Percentiles rank a stretch among this genome's conserved stretches.
Conservation (phyloP, 2,329 filamentous ascomycete species). For the Xylariaceae sp. region DNA sequence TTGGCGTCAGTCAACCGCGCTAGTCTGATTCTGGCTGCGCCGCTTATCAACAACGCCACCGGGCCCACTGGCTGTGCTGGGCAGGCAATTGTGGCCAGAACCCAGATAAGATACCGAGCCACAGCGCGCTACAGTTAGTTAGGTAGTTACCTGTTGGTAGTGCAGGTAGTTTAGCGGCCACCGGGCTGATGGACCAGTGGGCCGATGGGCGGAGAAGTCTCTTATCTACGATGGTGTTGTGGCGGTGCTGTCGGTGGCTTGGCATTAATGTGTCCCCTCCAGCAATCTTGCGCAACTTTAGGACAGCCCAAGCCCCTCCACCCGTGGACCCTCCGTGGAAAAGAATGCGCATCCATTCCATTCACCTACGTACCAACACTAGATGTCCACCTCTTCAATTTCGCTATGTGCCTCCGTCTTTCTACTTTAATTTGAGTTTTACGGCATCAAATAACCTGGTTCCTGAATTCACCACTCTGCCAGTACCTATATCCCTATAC, state of each 20-base stretch:
- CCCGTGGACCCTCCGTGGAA: background rate
- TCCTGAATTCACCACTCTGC: background rate
- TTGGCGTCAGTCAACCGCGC: conserved; percentile 9
- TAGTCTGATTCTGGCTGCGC: conserved; percentile 12
- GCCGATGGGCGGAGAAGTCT: no score
- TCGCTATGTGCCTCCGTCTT: no score
- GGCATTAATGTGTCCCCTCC: background rate
- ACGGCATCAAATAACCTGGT: background rate
- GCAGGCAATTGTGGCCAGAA: no score
- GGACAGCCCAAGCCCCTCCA: background rate
- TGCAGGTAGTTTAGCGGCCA: background rate
- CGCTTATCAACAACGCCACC: conserved; percentile 15
- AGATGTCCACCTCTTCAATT: no score
- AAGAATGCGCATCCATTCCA: background rate
- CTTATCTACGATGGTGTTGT: background rate
- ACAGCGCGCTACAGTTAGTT: background rate
- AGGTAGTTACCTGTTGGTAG: no score
- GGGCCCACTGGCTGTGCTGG: background rate
- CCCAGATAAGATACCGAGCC: background rate
- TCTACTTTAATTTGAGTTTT: background rate
- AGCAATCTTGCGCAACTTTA: background rate
- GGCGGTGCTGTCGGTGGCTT: background rate
- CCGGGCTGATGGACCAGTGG: no score
- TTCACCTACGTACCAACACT: background rate
- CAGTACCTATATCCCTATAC: background rate